Evolutionary conservation across 23 red algal species (phyloP).

Genomic region (Gracilaria caudata): DNA sequence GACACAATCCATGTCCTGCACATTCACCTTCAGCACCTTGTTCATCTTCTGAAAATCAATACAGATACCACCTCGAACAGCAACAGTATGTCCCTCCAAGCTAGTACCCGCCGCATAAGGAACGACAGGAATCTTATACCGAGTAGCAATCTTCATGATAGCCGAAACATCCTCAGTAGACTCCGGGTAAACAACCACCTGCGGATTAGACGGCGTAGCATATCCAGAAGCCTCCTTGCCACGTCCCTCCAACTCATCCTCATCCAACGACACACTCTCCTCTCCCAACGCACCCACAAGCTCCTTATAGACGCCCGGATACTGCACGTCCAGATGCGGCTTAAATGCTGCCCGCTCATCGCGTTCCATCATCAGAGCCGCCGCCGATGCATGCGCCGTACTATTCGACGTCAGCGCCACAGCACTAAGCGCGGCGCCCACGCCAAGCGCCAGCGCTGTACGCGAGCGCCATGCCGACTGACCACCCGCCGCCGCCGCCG

Average conservation of each 20-base stretch:
- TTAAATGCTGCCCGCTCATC: conserved; percentile 53
- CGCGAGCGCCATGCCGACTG: background rate
- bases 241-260: conserved; percentile 76
- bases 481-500: background rate
- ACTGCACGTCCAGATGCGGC: conserved; percentile 53
- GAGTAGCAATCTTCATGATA: conserved; percentile 65
- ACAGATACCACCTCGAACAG: conserved; percentile 70
- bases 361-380: background rate
- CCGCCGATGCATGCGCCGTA: conserved; percentile 21
- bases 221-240: conserved; percentile 82
- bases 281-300: conserved; percentile 46
- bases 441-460: background rate
- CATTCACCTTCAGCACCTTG: conserved; percentile 75
- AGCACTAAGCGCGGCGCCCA: background rate
- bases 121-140: conserved; percentile 82
- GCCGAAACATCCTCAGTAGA: conserved; percentile 70
- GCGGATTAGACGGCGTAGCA: conserved; percentile 72
- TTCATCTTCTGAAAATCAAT: conserved; percentile 84
- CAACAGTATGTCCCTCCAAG: conserved; percentile 91
- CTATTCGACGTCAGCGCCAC: background rate
- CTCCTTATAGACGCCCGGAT: conserved; percentile 64
- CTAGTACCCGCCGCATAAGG: conserved; percentile 90
- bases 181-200: conserved; percentile 82
- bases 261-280: conserved; percentile 69
- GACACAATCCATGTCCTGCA: conserved; percentile 89